Evolutionary conservation across 1,284 basidiomycete species (phyloP), one percentile per base, ranked within the genome.

Genomic region (Ceratobasidium sp.): DNA sequence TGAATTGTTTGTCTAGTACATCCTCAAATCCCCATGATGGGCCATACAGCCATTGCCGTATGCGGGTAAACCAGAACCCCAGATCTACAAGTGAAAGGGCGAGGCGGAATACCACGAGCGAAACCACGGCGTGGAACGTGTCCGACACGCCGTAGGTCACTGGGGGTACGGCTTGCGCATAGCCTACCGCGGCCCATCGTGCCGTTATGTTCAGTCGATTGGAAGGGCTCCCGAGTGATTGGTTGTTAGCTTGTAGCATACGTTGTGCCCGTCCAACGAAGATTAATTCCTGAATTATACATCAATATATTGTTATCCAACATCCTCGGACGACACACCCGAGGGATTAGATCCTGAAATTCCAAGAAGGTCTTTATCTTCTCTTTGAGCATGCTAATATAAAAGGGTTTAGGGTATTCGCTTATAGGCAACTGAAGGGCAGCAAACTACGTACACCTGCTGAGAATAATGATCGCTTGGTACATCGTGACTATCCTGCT

Each of bases 161-260:
- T 54, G 23, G 49, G 23, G 56, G 54, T 14, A 46, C 50, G 16
- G 58, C 21, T 25, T 33, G 29, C 42, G 59, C 29, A 39, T 58
- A 67, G 50, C 44, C 29, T 27, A 21, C 14, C 6, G 44, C 46
- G 19, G 50, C 72, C 67, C 30, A 57, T 54, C 77, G 76, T 2
- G 80, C 80, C 0, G 79, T 78, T 62, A 81, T 78, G 74, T 82
- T 82, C 71, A 83, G 78, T 30, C 82, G 75, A 30, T 81, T 80
- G 1, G 78, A 78, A 0, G 81, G 81, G 11, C 78, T 80, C 21
- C 82, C 82, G 14, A 83, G 76, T 1, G 75, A 72, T 71, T 79
- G 74, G 59, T 75, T 74, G 70, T 75, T 75, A 13, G 79, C 79
- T 70, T 83, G 82, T 70, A 81, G 77, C 80, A 83, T 82, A 54